These are phyloP conservation scores for Phytophthora boehmeriae DNA, from an alignment of 352 stramenopile species.

Conservation along the genomic window DNA sequence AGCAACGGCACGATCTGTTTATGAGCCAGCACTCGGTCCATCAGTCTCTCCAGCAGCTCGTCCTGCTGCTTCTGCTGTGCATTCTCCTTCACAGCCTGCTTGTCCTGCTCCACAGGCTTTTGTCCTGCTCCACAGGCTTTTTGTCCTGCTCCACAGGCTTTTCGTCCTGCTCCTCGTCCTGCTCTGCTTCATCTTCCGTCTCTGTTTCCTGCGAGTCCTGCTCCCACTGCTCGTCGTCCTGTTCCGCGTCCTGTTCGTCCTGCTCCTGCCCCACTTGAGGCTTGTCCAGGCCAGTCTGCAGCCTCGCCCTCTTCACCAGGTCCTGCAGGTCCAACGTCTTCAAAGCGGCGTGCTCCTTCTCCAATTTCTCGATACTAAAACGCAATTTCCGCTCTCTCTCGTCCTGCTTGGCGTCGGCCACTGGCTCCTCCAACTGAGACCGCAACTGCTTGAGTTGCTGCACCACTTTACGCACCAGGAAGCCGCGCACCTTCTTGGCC, in stretches of 20 bases:
- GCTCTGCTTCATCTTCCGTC: constrained; percentile 19
- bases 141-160: constrained; percentile 6
- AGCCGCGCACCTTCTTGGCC: constrained; percentile 73
- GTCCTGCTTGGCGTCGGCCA: constrained; percentile 44
- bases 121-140: constrained; percentile 8
- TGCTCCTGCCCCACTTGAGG: constrained; percentile 19
- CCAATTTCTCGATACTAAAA: constrained; percentile 43
- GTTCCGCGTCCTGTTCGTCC: constrained; percentile 27
- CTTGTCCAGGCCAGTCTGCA: constrained; percentile 51
- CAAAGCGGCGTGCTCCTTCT: constrained; percentile 60
- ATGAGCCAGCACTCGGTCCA: constrained; percentile 71
- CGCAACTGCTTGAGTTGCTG: constrained; percentile 76
- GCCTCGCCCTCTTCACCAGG: constrained; percentile 46
- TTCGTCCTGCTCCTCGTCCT: constrained; percentile 7
- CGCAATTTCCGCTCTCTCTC: constrained; percentile 54
- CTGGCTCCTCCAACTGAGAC: constrained; percentile 34
- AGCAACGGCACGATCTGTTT: constrained; percentile 73
- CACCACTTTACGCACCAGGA: constrained; percentile 68
- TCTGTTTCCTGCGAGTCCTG: constrained; percentile 15
- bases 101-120: constrained; percentile 42
- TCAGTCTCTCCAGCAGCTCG: constrained; percentile 40
- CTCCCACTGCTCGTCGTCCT: constrained; percentile 24
- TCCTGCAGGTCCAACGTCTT: constrained; percentile 62
- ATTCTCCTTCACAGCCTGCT: constrained; percentile 10
- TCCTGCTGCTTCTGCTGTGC: constrained; percentile 9